Conservation (phyloP, 495 filamentous ascomycete species). For the Elaphomyces granulatus region DNA sequence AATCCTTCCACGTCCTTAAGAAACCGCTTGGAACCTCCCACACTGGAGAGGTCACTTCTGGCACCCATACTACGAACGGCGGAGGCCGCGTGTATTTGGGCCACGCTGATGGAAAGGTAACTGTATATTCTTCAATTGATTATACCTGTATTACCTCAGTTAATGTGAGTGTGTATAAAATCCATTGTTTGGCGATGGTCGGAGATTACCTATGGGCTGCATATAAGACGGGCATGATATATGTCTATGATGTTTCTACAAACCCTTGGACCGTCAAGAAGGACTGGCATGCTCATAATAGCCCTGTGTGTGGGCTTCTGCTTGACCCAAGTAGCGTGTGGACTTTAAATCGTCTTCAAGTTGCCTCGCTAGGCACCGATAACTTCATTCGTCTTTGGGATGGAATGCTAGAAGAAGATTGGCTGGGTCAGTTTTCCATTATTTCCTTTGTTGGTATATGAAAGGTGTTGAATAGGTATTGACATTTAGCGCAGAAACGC, state of each 20-base stretch:
- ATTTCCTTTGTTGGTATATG: neutral
- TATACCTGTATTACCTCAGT: conserved; percentile 63
- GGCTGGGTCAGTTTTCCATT: conserved; percentile 50
- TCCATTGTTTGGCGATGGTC: conserved; percentile 73
- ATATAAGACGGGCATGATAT: conserved; percentile 90
- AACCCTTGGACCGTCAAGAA: conserved; percentile 84
- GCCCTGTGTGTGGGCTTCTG: conserved; percentile 59
- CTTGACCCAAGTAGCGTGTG: conserved; percentile 74
- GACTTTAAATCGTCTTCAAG: conserved; percentile 71
- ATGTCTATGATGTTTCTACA: conserved; percentile 71
- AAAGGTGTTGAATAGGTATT: conserved; percentile 12
- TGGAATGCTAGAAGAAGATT: conserved; percentile 84
- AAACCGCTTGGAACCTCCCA: conserved; percentile 50
- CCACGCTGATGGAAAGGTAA: conserved; percentile 86
- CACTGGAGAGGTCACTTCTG: conserved; percentile 79
- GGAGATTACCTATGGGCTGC: conserved; percentile 84
- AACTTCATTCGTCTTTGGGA: conserved; percentile 83
- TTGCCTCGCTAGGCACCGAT: conserved; percentile 79
- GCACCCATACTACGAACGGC: conserved; percentile 55
- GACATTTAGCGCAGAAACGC: conserved; percentile 39
- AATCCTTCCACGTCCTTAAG: conserved; percentile 57
- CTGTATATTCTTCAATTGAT: conserved; percentile 65
- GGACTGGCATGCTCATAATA: conserved; percentile 84
- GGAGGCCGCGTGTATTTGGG: conserved; percentile 80
- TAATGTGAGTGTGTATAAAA: conserved; percentile 86